Percentiles rank a stretch among this genome's conserved stretches.
Evolutionary conservation across 2,329 filamentous ascomycete species (phyloP).

Genomic region (Fusarium sp.): DNA sequence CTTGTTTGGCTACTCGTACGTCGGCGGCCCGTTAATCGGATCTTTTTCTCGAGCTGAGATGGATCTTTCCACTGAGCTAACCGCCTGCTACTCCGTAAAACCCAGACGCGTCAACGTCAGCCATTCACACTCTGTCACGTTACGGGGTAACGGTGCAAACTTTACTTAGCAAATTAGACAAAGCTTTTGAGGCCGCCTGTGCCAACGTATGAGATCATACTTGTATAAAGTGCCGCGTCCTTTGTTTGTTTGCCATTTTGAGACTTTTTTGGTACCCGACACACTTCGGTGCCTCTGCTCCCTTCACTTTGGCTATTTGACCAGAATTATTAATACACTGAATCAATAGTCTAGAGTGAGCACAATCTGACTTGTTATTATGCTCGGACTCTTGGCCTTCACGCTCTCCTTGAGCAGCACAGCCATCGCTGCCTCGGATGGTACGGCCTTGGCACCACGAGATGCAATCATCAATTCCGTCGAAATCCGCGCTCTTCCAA

Average conservation of each 20-base stretch:
- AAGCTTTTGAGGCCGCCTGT: not conserved
- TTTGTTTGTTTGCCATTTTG: not conserved
- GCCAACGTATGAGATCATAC: not conserved
- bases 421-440: slow-evolving; percentile 12
- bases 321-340: too few species aligned
- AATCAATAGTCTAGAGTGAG: too few species aligned
- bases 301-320: too few species aligned
- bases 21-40: not conserved
- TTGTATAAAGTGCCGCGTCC: not conserved
- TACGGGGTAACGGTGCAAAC: too few species aligned
- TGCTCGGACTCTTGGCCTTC: slow-evolving; percentile 7
- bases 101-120: not conserved
- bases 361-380: not conserved
- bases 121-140: not conserved
- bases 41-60: not conserved
- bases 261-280: not conserved
- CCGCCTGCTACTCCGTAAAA: not conserved
- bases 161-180: not conserved
- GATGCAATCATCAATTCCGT: slow-evolving; percentile 1
- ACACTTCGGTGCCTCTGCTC: not conserved
- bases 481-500: slow-evolving; percentile 13
- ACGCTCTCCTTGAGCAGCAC: slow-evolving; percentile 2
- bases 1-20: not conserved
- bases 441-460: not conserved
- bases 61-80: not conserved